phyloP scores from a whole-genome alignment of 2,329 filamentous ascomycete species.

The Talaromyces rugulosus region DNA sequence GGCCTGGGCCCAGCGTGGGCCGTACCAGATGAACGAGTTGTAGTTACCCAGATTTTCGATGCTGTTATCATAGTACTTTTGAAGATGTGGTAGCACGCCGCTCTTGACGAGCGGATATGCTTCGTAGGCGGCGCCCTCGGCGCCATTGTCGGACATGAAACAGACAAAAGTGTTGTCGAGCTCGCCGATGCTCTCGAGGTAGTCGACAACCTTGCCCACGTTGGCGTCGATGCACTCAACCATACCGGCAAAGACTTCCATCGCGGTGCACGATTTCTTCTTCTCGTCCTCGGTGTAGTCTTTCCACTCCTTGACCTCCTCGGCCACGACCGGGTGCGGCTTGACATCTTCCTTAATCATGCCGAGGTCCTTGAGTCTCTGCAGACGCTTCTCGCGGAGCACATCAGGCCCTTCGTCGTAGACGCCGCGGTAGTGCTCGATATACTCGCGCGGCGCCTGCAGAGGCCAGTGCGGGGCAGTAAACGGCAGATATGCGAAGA shows the following conservation, averaged over 20 bases:
- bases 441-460: constrained; percentile 54
- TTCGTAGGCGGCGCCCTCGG: constrained; percentile 57
- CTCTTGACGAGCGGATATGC: constrained; percentile 55
- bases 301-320: constrained; percentile 43
- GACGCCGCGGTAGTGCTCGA: constrained; percentile 54
- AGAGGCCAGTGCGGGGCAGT: constrained; percentile 62
- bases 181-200: constrained; percentile 54
- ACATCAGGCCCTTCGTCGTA: constrained; percentile 60
- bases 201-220: constrained; percentile 56
- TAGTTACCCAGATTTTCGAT: constrained; percentile 56
- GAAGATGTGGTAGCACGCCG: constrained; percentile 50
- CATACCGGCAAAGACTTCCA: constrained; percentile 63
- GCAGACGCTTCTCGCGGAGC: constrained; percentile 51
- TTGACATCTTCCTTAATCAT: constrained; percentile 48
- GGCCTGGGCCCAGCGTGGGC: constrained; percentile 54
- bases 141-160: constrained; percentile 62
- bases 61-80: constrained; percentile 56
- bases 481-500: constrained; percentile 60
- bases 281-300: constrained; percentile 35
- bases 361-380: constrained; percentile 54
- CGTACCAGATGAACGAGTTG: constrained; percentile 59
- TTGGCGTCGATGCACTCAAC: constrained; percentile 60
- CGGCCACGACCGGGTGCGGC: constrained; percentile 32
- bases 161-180: constrained; percentile 61
- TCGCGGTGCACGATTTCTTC: constrained; percentile 44